Evolutionary conservation across 805 yeast species (phyloP), one percentile per base, ranked within the genome.

Genomic region (Nakazawaea populi): DNA sequence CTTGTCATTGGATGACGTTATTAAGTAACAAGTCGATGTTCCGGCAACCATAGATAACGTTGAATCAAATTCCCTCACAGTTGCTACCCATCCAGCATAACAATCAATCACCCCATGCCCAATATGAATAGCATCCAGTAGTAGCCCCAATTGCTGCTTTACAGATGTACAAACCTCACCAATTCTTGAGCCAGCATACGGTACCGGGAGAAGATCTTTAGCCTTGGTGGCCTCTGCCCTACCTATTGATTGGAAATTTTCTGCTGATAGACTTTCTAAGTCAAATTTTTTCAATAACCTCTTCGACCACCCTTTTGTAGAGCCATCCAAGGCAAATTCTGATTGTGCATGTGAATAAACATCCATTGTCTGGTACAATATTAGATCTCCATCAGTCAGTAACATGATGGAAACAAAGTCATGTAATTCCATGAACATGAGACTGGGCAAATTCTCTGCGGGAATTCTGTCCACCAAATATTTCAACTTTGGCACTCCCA

Each of bases 91-190:
- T 2, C 83, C 77, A 1, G 80, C 76, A 58, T 82, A 81, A 50
- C 85, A 77, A 57, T 82, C 86, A 37, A 80, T 80, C 37, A 82
- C 76, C 14, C 85, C 84, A 47, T 74, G 73, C 7, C 68, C 65
- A 4, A 71, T 62, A 1, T 59, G 55, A 1, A 60, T 52, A 3
- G 47, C 11, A 32, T 32, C 35, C 11, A 28, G 4, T 55, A 42
- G 4, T 11, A 44, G 10, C 8, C 53, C 53, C 6, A 49, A n/a
- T 4, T 29, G n/a, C 14, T 10, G 9, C 14, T 39, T 49, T 1
- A 58, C 32, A 0, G 32, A 35, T 1, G 39, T 37, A 6, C 55
- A 27, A 0, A 59, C 42, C 2, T n/a, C 11, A 5, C 67, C 70
- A 6, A 66, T 58, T 35, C 44, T 64, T 49, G 59, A 56, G n/a